These are phyloP conservation scores for Singerocomus inundabilis DNA, from an alignment of 1,284 basidiomycete species.

Conservation along the genomic window DNA sequence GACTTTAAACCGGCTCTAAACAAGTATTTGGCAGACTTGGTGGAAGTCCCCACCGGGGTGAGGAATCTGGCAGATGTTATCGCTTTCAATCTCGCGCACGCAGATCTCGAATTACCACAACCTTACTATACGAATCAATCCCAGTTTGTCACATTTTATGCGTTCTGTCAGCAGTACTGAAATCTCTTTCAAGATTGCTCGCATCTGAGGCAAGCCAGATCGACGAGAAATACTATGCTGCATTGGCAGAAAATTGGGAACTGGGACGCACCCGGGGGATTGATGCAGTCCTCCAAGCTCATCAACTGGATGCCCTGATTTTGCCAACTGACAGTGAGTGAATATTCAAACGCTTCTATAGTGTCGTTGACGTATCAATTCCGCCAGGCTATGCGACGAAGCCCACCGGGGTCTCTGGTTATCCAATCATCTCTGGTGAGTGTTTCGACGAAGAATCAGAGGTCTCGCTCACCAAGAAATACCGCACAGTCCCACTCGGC, in stretches of 20 bases:
- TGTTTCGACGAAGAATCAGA: neutral
- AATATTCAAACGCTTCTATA: neutral
- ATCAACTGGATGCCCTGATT: constrained; percentile 46
- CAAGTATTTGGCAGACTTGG: constrained; percentile 33
- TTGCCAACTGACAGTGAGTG: constrained; percentile 38
- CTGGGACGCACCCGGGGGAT: constrained; percentile 44
- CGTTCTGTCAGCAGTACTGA: neutral
- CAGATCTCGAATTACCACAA: constrained; percentile 38
- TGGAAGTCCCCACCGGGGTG: constrained; percentile 29
- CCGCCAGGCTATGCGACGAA: constrained; percentile 24
- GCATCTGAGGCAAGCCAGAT: constrained; percentile 37
- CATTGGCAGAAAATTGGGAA: constrained; percentile 37
- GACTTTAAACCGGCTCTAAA: constrained; percentile 47
- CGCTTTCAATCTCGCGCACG: constrained; percentile 43
- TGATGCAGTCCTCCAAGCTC: constrained; percentile 41
- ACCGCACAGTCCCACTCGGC: constrained; percentile 43
- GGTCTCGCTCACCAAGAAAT: constrained; percentile 7
- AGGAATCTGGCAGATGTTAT: constrained; percentile 41
- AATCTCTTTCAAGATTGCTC: constrained; percentile 34
- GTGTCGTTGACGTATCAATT: neutral
- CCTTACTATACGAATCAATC: constrained; percentile 44
- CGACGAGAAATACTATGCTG: constrained; percentile 39
- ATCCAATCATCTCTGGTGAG: constrained; percentile 33
- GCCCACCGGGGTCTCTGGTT: constrained; percentile 27
- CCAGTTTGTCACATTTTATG: constrained; percentile 33